These are phyloP conservation scores for Osmanthus fragrans DNA, from an alignment of 257 asterid genomes.

Conservation along the genomic window DNA sequence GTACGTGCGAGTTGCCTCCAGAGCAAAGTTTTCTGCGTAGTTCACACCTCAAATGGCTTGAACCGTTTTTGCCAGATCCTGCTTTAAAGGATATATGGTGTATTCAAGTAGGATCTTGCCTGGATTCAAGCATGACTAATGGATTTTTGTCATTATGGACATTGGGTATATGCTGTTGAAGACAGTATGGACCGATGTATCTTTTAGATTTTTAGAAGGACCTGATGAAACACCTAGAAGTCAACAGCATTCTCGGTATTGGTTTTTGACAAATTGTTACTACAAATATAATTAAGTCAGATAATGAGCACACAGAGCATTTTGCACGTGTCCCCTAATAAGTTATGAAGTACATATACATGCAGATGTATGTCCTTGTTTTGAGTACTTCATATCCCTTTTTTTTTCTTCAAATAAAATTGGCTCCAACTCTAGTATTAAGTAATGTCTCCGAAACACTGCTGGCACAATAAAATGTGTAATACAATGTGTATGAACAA, in stretches of 20 bases:
- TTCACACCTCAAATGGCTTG: constrained; percentile 84
- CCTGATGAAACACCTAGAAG: constrained; percentile 49
- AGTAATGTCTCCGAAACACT: not conserved
- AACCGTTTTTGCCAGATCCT: constrained; percentile 81
- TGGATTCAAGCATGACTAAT: constrained; percentile 75
- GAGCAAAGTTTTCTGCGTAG: constrained; percentile 64
- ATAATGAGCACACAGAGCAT: not conserved
- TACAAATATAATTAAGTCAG: not conserved
- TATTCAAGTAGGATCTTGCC: constrained; percentile 79
- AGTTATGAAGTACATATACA: not conserved
- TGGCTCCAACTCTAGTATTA: not conserved
- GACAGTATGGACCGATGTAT: constrained; percentile 44
- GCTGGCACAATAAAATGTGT: not conserved
- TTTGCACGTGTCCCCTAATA: not conserved
- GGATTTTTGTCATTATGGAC: no score
- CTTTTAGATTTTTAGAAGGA: constrained; percentile 47
- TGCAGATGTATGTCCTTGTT: not conserved
- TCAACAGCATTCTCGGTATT: constrained; percentile 62
- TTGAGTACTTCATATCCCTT: not conserved
- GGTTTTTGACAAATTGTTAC: constrained; percentile 13
- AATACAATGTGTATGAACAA: not conserved
- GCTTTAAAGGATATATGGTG: constrained; percentile 65
- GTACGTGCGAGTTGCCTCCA: constrained; percentile 79
- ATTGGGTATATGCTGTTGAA: constrained; percentile 67
- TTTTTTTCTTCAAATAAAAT: no score